Base-by-base conservation (phyloP, 2,329 filamentous ascomycete species). In the Cylindrodendrum hubeiense region DNA sequence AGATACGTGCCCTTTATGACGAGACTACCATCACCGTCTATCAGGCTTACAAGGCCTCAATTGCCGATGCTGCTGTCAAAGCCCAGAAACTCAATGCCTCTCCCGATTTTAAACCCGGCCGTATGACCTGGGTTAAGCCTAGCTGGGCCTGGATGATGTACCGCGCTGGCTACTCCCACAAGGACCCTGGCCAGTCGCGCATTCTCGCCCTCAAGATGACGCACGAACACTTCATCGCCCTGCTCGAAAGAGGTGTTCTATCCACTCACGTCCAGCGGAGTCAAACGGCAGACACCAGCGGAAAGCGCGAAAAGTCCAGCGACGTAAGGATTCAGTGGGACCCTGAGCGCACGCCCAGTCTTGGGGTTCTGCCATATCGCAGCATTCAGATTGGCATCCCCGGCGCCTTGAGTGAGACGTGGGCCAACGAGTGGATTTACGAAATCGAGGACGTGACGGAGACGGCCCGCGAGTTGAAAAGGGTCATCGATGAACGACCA, bases 111-210 rank as follows among this genome's bases (percentile, higher is more conserved):
- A 80, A 77, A 15, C 78, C 79, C n/a, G 76, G 76, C 1, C 84
- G 88, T 55, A 90, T 89, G 87, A 90, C 88, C 4, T 90, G 89
- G 89, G 85, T 90, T 68, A 90, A 90, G 71, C 88, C 88, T 0
- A 86, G 83, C 63, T 91, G 87, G 84, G 79, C 81, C 50, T 91
- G 89, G 89, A 88, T 90, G 84, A 85, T 89, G 77, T 90, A 91
- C 73, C 87, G 89, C 51, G 81, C 83, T 21, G 88, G 87, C 17
- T 91, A 89, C 78, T 86, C 85, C 0, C 83, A 81, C 75, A 90
- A 90, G 70, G 86, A 88, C 65, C 30, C 74, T 0, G 76, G 83
- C 3, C 88, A 91, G 75, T 80, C 83, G 34, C 83, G 82, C 50
- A 86, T 90, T 26, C 80, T 91, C 1, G 88, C 89, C 0, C 77